A percentile compares a stretch with the other conserved stretches of the same genome.
Conservation (phyloP, 208 protist genomes). For the Trypanosoma grayi region DNA sequence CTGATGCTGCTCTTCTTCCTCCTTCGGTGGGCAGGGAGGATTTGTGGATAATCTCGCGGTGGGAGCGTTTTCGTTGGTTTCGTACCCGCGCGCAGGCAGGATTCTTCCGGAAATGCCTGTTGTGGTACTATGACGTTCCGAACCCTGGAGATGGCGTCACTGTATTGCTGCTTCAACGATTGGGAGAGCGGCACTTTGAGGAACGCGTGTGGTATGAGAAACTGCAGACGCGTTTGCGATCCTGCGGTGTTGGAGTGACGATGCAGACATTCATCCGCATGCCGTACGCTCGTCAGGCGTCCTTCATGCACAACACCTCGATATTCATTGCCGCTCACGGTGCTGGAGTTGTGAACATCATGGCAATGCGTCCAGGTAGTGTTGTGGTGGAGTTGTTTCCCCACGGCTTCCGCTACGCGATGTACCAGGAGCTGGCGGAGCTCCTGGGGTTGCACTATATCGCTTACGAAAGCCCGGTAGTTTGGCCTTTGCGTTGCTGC, state of each 20-base stretch:
- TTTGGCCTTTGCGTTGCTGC: conserved; percentile 22
- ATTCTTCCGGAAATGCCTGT: conserved; percentile 22
- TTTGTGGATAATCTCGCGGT: conserved; percentile 8
- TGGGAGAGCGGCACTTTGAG: conserved; percentile 16
- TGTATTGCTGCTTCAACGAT: conserved; percentile 11
- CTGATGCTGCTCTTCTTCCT: neutral
- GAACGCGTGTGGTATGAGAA: conserved; percentile 4
- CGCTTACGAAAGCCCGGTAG: conserved; percentile 17
- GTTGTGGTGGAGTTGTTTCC: conserved; percentile 34
- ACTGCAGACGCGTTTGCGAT: neutral
- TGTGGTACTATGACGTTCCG: conserved; percentile 11
- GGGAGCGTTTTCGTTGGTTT: conserved; percentile 31
- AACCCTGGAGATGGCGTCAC: neutral
- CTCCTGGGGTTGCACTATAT: conserved; percentile 26
- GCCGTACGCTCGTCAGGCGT: conserved; percentile 7
- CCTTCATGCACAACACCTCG: conserved; percentile 20
- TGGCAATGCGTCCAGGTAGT: conserved; percentile 24
- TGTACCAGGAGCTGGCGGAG: conserved; percentile 34
- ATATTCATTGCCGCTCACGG: conserved; percentile 32
- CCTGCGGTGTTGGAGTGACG: conserved; percentile 5
- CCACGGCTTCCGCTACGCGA: conserved; percentile 28
- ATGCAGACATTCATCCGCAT: conserved; percentile 12
- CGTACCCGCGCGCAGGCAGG: conserved; percentile 19
- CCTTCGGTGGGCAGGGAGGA: neutral
- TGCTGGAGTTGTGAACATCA: conserved; percentile 30